These are phyloP conservation scores for Monoraphidium neglectum DNA, from an alignment of 139 green algal species.

Conservation along the genomic window DNA sequence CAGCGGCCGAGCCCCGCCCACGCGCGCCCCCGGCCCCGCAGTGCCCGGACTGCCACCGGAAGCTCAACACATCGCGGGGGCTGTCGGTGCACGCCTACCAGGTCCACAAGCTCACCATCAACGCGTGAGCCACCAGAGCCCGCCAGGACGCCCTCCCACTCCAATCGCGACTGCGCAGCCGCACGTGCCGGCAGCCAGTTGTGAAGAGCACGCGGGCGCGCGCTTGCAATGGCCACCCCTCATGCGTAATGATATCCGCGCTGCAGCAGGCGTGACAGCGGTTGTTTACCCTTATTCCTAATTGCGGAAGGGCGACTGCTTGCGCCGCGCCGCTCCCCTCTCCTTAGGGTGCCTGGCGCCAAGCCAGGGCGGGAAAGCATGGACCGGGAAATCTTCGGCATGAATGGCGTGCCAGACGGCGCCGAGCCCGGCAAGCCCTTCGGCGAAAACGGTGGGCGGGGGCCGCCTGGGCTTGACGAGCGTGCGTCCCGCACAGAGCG, in stretches of 20 bases:
- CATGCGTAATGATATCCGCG: no score
- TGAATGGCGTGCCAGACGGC: constrained; percentile 80
- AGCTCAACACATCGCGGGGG: constrained; percentile 77
- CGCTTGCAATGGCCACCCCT: not conserved
- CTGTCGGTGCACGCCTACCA: constrained; percentile 86
- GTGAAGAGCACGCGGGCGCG: not conserved
- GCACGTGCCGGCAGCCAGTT: not conserved
- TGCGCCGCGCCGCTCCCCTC: no score
- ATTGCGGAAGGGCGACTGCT: no score
- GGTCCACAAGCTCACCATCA: constrained; percentile 85
- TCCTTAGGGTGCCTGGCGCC: constrained; percentile 65
- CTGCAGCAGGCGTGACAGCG: no score
- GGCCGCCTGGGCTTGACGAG: no score
- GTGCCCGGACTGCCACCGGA: constrained; percentile 70
- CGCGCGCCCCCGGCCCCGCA: no score
- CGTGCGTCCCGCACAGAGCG: no score
- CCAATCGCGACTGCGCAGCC: not conserved
- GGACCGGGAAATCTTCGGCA: constrained; percentile 92
- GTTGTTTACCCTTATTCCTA: no score
- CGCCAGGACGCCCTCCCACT: not conserved
- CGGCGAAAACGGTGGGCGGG: no score
- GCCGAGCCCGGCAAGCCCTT: constrained; percentile 50
- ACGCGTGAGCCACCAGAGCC: constrained; percentile 42
- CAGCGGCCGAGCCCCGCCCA: no score
- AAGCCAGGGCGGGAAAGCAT: constrained; percentile 73